A percentile compares a stretch with the other conserved stretches of the same genome.
These are phyloP conservation scores for Luvunga scandens DNA, from an alignment of 345 rosid genomes.

Conservation along the genomic window DNA sequence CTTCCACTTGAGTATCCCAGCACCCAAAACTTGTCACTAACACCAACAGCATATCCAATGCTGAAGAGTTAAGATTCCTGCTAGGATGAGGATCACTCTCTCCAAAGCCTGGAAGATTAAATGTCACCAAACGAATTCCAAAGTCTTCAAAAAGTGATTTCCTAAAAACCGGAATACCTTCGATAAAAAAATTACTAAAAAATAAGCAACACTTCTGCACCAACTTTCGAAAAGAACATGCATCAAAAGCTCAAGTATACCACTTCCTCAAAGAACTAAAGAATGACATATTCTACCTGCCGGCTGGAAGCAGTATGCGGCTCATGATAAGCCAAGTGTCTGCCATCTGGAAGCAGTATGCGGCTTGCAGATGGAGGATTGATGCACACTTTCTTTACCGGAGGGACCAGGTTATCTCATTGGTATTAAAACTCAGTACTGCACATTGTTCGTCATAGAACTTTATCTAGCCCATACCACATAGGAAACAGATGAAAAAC, in stretches of 20 bases:
- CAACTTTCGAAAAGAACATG: neutral
- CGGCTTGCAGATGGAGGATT: constrained; percentile 71
- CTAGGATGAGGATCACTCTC: constrained; percentile 87
- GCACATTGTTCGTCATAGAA: constrained; percentile 31
- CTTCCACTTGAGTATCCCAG: constrained; percentile 78
- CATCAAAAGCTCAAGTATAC: neutral
- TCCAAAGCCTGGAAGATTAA: constrained; percentile 97
- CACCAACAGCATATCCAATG: constrained; percentile 69
- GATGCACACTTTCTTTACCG: constrained; percentile 52
- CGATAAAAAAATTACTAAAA: constrained; percentile 8
- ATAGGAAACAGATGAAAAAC: neutral
- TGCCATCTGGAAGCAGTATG: constrained; percentile 76
- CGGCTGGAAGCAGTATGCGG: constrained; percentile 62
- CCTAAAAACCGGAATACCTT: constrained; percentile 81
- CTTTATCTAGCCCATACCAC: neutral
- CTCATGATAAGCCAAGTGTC: constrained; percentile 71
- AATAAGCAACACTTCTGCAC: constrained; percentile 1
- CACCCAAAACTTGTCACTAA: constrained; percentile 77
- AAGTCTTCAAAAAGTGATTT: constrained; percentile 67
- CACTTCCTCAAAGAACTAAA: constrained; percentile 4
- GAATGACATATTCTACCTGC: constrained; percentile 36
- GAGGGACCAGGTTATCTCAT: constrained; percentile 30
- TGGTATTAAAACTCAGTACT: constrained; percentile 52
- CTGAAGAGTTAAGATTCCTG: constrained; percentile 83
- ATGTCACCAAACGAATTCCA: constrained; percentile 76